A percentile compares a stretch with the other conserved stretches of the same genome.
phyloP scores from a whole-genome alignment of 1,284 basidiomycete species.

The Polyporus tsugae region DNA sequence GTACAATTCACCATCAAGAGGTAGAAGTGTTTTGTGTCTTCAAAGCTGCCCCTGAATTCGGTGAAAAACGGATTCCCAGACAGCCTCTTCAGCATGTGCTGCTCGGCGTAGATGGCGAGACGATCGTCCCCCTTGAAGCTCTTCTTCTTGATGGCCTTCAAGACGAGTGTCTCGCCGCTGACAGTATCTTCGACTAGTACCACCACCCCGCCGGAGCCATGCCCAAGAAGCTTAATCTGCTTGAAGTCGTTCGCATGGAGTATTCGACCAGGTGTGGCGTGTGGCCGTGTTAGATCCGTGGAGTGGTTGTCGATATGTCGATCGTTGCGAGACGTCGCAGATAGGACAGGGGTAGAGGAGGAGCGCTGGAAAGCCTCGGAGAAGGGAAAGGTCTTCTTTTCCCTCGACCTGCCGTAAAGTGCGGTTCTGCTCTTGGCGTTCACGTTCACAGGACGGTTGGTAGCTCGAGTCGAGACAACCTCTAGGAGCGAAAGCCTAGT shows the following conservation, averaged over 20 bases:
- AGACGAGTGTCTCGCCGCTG: background rate
- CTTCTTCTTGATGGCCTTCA: conserved; percentile 3
- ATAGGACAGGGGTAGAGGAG: background rate
- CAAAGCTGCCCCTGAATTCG: conserved; percentile 1
- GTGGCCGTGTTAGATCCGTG: background rate
- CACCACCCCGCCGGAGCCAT: background rate
- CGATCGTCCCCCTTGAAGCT: background rate
- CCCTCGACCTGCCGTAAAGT: background rate
- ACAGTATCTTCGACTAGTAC: background rate
- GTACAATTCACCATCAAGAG: background rate
- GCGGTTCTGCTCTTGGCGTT: background rate
- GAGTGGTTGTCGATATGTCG: background rate
- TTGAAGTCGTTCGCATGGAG: conserved; percentile 3
- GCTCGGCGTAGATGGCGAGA: background rate
- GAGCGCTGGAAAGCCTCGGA: background rate
- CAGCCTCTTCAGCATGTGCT: background rate
- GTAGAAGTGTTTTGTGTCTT: conserved; percentile 1
- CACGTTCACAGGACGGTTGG: background rate
- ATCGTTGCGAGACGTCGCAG: background rate
- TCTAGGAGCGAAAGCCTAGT: background rate
- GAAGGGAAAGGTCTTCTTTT: background rate
- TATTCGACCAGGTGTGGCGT: background rate
- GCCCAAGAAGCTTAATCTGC: conserved; percentile 2
- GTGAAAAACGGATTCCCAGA: background rate
- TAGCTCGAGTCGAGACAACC: background rate